A percentile compares a stretch with the other conserved stretches of the same genome.
These are phyloP conservation scores for Dendrostoma leiphaemia DNA, from an alignment of 2,329 filamentous ascomycete species.

Conservation along the genomic window DNA sequence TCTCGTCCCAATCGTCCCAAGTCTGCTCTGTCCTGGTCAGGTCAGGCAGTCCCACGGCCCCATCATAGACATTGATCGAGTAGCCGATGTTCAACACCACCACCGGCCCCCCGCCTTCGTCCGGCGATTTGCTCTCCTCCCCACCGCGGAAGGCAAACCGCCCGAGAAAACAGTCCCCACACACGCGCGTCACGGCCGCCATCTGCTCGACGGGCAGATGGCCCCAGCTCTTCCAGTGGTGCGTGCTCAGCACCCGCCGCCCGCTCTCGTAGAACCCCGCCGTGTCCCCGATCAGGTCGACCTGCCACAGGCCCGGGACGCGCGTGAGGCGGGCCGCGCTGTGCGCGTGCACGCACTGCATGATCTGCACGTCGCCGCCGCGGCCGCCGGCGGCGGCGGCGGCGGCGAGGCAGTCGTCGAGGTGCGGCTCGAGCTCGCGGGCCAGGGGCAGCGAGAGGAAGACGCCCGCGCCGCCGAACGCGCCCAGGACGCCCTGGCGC, in stretches of 20 bases:
- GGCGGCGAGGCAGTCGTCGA: constrained; percentile 50
- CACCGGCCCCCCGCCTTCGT: neutral
- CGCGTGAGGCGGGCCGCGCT: constrained; percentile 51
- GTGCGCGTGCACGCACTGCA: constrained; percentile 54
- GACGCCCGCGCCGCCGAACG: constrained; percentile 58
- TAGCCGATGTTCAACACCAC: constrained; percentile 57
- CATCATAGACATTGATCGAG: constrained; percentile 49
- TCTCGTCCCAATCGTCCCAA: constrained; percentile 50
- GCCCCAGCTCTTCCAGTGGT: constrained; percentile 65
- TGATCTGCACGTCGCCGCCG: constrained; percentile 57
- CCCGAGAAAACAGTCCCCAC: constrained; percentile 57
- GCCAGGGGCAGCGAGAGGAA: constrained; percentile 57
- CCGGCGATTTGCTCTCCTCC: neutral
- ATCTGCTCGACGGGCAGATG: constrained; percentile 47
- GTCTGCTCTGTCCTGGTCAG: constrained; percentile 29
- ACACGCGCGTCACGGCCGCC: constrained; percentile 45
- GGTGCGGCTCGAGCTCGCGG: constrained; percentile 42
- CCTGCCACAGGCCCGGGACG: constrained; percentile 53
- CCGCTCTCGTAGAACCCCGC: constrained; percentile 61
- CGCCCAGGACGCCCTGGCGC: constrained; percentile 51
- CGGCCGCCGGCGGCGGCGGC: too few relatives aligned
- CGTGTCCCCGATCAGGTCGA: constrained; percentile 53
- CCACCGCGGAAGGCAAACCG: constrained; percentile 47
- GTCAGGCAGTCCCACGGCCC: constrained; percentile 30
- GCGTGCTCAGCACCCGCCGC: constrained; percentile 50